Conservation (phyloP, 768 basidiomycete genomes). For the Multifurca ochricompacta region DNA sequence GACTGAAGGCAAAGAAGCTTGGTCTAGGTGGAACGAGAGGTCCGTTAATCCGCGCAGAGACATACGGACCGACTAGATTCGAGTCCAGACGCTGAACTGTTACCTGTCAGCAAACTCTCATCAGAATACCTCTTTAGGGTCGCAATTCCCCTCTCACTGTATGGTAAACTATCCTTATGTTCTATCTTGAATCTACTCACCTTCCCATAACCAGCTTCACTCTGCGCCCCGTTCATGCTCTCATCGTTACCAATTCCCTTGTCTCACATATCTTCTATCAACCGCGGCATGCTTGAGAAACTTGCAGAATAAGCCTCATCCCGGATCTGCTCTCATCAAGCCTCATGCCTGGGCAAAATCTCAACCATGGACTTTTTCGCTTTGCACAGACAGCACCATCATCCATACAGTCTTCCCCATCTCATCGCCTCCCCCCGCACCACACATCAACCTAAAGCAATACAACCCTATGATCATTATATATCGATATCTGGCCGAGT, state of each 20-base stretch:
- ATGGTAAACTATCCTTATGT: background rate
- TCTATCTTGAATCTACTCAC: background rate
- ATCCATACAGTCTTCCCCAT: background rate
- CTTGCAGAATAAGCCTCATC: background rate
- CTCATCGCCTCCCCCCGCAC: background rate
- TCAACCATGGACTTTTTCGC: background rate
- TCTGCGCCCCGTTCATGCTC: background rate
- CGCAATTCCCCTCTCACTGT: background rate
- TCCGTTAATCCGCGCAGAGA: constrained; percentile 55
- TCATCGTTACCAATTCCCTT: background rate
- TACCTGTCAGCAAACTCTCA: background rate
- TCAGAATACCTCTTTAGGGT: background rate
- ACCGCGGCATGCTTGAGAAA: background rate
- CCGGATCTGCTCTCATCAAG: background rate
- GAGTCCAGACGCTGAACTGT: constrained; percentile 26
- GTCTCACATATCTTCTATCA: background rate
- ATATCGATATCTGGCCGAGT: constrained; percentile 10
- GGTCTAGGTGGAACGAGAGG: constrained; percentile 27
- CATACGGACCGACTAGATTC: constrained; percentile 58
- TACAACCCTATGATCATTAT: constrained; percentile 3
- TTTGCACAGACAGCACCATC: background rate
- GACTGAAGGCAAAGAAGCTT: constrained; percentile 52
- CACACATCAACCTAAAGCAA: constrained; percentile 5
- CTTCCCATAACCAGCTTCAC: background rate
- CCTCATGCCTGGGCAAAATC: background rate